These are phyloP conservation scores for Tuber melanosporum DNA, from an alignment of 495 filamentous ascomycete genomes.

Conservation along the genomic window DNA sequence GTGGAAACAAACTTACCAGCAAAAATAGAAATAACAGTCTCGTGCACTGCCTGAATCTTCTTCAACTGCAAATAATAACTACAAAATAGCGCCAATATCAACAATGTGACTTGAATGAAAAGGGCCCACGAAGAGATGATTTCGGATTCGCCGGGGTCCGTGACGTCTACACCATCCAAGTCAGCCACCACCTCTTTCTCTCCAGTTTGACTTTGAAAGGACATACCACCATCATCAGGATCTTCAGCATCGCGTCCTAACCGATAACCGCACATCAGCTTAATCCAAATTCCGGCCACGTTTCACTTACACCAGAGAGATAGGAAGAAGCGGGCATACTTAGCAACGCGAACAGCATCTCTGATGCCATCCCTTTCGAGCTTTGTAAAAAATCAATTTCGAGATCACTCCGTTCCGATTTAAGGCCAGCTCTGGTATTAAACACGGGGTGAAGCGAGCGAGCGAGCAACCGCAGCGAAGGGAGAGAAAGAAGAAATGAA, in stretches of 20 bases:
- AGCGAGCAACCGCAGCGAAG: background rate
- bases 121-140: constrained; percentile 92
- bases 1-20: constrained; percentile 58
- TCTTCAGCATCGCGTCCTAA: constrained; percentile 39
- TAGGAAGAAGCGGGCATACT: constrained; percentile 19
- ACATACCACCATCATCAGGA: constrained; percentile 38
- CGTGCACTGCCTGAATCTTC: constrained; percentile 94
- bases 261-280: constrained; percentile 8
- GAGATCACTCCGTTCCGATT: background rate
- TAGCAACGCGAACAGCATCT: constrained; percentile 36
- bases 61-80: constrained; percentile 92
- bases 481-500: background rate
- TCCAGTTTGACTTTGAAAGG: background rate
- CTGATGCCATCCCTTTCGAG: constrained; percentile 25
- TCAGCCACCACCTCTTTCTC: constrained; percentile 14
- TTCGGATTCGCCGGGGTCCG: constrained; percentile 65
- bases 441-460: background rate
- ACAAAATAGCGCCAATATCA: constrained; percentile 90
- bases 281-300: constrained; percentile 10
- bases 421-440: background rate
- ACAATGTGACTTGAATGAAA: constrained; percentile 86
- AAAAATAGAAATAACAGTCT: constrained; percentile 97
- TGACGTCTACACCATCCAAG: constrained; percentile 21
- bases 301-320: background rate
- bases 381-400: background rate